These are phyloP conservation scores for Teunomyces lycoperdinae DNA, from an alignment of 805 yeast genomes.

Conservation along the genomic window DNA sequence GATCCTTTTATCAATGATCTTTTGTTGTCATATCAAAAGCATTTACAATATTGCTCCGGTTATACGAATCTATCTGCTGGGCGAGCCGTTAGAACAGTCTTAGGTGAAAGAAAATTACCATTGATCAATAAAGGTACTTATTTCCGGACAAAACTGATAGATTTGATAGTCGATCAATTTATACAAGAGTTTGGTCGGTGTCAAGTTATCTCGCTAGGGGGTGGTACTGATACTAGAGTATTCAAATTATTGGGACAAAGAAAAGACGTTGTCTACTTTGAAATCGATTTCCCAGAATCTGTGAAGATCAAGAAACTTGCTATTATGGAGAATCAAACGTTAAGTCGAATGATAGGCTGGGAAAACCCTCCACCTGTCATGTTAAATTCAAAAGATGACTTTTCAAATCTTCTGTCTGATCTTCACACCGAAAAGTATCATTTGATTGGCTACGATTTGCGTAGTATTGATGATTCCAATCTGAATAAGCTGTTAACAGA, in stretches of 20 bases:
- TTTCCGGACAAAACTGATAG: constrained; percentile 54
- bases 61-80: constrained; percentile 38
- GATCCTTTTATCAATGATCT: constrained; percentile 37
- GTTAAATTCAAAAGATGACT: constrained; percentile 19
- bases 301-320: constrained; percentile 49
- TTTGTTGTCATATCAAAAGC: constrained; percentile 32
- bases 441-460: constrained; percentile 54
- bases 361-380: constrained; percentile 6
- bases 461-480: constrained; percentile 24
- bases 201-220: constrained; percentile 71
- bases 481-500: constrained; percentile 7
- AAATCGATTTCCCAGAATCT: constrained; percentile 62
- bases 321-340: constrained; percentile 30
- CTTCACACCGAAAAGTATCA: constrained; percentile 46
- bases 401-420: constrained; percentile 21
- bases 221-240: constrained; percentile 75
- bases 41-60: constrained; percentile 39
- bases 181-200: constrained; percentile 26
- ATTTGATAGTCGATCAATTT: constrained; percentile 44
- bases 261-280: constrained; percentile 45
- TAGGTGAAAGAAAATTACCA: constrained; percentile 51
- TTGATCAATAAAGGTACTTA: constrained; percentile 72
- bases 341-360: constrained; percentile 24
- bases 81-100: constrained; percentile 37
- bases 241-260: constrained; percentile 45